Conservation (phyloP, 164 flowering plant species). For the Stephania cephalantha region DNA sequence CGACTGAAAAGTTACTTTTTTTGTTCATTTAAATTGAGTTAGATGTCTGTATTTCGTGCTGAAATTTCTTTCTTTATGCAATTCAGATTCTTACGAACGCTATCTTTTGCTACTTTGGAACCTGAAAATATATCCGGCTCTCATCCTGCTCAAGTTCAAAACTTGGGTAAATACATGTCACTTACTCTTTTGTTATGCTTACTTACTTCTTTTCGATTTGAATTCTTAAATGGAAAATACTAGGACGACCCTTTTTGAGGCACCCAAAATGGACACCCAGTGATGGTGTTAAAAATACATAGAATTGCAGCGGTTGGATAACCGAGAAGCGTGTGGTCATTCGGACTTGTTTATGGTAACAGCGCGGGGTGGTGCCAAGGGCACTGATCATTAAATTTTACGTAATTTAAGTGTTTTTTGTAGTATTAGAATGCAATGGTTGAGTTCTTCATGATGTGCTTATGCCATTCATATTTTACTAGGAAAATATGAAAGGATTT, state of each 20-base stretch:
- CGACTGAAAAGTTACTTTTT: too few species aligned
- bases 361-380: too few species aligned
- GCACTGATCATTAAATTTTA: too few species aligned
- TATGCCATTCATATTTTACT: background rate
- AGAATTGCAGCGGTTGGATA: too few species aligned
- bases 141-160: constrained; percentile 79
- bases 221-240: too few species aligned
- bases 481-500: constrained; percentile 7
- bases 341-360: too few species aligned
- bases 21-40: background rate
- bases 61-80: constrained; percentile 6
- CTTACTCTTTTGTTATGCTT: background rate
- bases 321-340: too few species aligned
- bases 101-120: constrained; percentile 63
- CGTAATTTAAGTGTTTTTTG: too few species aligned
- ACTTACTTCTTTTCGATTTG: background rate
- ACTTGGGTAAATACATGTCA: constrained; percentile 53
- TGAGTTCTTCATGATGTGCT: background rate
- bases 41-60: constrained; percentile 2
- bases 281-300: too few species aligned
- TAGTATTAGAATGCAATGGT: background rate
- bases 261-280: too few species aligned
- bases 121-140: constrained; percentile 76
- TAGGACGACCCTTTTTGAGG: too few species aligned
- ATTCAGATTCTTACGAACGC: constrained; percentile 47